A percentile compares a stretch with the other conserved stretches of the same genome.
These are phyloP conservation scores for Metarhizium brunneum DNA, from an alignment of 2,329 filamentous ascomycete genomes.

Conservation along the genomic window DNA sequence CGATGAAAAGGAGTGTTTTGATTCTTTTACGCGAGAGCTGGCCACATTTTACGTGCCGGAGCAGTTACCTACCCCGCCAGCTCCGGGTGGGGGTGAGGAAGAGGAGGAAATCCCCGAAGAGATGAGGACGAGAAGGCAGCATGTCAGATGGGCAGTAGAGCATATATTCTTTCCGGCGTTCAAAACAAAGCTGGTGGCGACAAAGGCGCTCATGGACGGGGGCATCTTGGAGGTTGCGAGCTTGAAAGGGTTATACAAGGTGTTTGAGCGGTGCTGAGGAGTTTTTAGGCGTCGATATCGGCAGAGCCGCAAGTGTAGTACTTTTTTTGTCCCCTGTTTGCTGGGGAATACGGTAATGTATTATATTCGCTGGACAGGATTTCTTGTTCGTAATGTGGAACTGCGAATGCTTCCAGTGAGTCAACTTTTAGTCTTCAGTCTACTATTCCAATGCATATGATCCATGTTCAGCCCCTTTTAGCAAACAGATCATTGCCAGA, in stretches of 20 bases:
- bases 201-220: constrained; percentile 63
- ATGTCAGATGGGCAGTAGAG: constrained; percentile 71
- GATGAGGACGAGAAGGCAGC: constrained; percentile 49
- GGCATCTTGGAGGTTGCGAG: constrained; percentile 79
- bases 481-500: neutral
- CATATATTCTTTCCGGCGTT: constrained; percentile 86
- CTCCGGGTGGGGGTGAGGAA: constrained; percentile 21
- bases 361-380: neutral
- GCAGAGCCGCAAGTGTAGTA: neutral
- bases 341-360: neutral
- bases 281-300: neutral
- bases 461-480: neutral
- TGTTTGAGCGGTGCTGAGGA: constrained; percentile 82
- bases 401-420: neutral
- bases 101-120: constrained; percentile 34
- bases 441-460: neutral
- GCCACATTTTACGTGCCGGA: constrained; percentile 89
- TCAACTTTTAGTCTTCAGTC: neutral
- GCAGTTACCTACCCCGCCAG: constrained; percentile 51
- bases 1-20: constrained; percentile 77
- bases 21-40: constrained; percentile 74
- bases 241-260: constrained; percentile 82
- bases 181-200: constrained; percentile 73
- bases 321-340: too few species aligned
- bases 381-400: neutral